phyloP scores from a whole-genome alignment of 129 eudicot species.

The Flaveria bidentis region DNA sequence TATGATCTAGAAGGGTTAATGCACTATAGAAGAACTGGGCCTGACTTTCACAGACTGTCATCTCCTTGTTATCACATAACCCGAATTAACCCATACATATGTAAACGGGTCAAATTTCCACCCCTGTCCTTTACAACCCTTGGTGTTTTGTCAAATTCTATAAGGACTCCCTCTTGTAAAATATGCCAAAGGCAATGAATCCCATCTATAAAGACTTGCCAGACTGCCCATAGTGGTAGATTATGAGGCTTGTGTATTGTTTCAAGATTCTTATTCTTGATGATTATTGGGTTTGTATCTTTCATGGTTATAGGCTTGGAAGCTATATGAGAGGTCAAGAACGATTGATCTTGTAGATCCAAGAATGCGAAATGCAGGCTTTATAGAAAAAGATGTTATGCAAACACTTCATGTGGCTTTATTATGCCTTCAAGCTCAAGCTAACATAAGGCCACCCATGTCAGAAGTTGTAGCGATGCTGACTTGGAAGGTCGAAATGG shows the following conservation, averaged over 20 bases:
- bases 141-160: neutral
- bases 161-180: too few relatives aligned
- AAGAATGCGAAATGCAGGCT: conserved; percentile 52
- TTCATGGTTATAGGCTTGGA: conserved; percentile 59
- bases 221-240: neutral
- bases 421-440: conserved; percentile 70
- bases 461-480: conserved; percentile 78
- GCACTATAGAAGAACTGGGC: neutral
- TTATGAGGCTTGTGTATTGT: neutral
- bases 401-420: conserved; percentile 62
- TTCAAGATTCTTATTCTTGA: neutral
- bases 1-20: neutral
- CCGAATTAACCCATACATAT: neutral
- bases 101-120: neutral
- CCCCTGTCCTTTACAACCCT: neutral
- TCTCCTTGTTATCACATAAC: neutral
- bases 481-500: conserved; percentile 53
- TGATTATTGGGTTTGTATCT: conserved; percentile 15
- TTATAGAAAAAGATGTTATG: conserved; percentile 60
- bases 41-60: neutral
- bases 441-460: conserved; percentile 69
- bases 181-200: too few relatives aligned
- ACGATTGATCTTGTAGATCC: conserved; percentile 63
- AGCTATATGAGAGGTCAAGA: conserved; percentile 66
- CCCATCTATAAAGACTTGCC: neutral